A percentile compares a stretch with the other conserved stretches of the same genome.
Evolutionary conservation across 352 stramenopile genomes (phyloP).

Genomic region (Thraustotheca clavata): DNA sequence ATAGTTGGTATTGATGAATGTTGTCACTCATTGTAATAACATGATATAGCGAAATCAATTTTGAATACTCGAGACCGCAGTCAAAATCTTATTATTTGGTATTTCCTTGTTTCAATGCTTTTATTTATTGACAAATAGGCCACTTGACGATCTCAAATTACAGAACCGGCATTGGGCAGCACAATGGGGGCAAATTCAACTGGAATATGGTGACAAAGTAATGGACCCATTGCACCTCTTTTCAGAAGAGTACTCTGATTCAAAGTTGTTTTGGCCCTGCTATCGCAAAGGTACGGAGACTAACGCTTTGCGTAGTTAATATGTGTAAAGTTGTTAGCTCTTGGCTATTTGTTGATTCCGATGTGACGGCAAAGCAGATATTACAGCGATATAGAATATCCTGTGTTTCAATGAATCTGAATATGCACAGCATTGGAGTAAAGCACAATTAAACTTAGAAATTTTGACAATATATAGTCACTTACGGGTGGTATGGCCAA

Average conservation of each 20-base stretch:
- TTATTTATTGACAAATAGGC: neutral
- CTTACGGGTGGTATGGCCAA: neutral
- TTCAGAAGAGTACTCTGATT: neutral
- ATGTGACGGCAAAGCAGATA: slow-evolving; percentile 21
- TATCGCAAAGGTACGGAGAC: neutral
- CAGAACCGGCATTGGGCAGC: neutral
- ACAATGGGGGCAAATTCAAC: neutral
- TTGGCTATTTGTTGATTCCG: slow-evolving; percentile 21
- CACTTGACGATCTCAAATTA: neutral
- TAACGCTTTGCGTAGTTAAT: slow-evolving; percentile 16
- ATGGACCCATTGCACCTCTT: neutral
- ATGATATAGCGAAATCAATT: slow-evolving; percentile 4
- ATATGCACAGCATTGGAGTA: slow-evolving; percentile 24
- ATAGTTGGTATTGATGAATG: neutral
- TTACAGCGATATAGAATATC: slow-evolving; percentile 20
- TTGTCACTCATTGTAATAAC: neutral
- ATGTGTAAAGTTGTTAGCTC: slow-evolving; percentile 3
- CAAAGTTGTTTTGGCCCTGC: neutral
- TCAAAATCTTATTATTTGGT: slow-evolving; percentile 13
- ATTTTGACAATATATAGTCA: neutral
- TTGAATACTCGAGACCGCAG: neutral
- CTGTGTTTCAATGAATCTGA: slow-evolving; percentile 20
- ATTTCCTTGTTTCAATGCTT: neutral
- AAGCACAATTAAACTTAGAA: neutral
- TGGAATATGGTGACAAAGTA: neutral